Base-by-base conservation (phyloP, 257 asterid genomes). In the Hygrophila difformis region DNA sequence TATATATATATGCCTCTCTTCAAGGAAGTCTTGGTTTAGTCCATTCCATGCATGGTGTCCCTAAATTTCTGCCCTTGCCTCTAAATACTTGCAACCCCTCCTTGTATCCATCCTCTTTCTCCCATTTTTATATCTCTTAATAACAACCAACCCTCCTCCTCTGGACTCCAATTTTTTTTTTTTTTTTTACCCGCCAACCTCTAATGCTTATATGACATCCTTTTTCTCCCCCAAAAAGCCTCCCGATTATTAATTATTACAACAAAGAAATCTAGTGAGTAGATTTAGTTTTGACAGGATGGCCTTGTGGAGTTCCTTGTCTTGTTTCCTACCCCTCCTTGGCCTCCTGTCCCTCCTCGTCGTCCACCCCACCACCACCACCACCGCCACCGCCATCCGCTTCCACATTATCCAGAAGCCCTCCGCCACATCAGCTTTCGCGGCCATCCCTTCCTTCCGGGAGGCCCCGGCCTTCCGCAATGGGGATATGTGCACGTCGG, bases 261-360 rank as follows among this genome's bases (percentile, higher is more conserved):
- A 5, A 26, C 4, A 36, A 47, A 34, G 39, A 57, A 35, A 49
- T 4, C 16, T 21, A 2, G 8, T 46, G 9, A 8, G 18, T 31
- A 56, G 33, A 26, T 59, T 43, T 33, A 12, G 3, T 9, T 4
- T 33, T 33, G 87, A 61, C 77, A 71, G 85, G 95, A 85, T 85
- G 93, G 93, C 95, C 84, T 41, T 26, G 36, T 51, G 77, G 75
- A 75, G 73, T 55, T 43, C 47, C 64, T 43, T 49, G 40, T 62
- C 59, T 11, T 41, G 65, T 55, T 55, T 34, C 53, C 38, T 56
- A 56, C 62, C 68, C 50, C 74, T 74, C 64, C 47, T 73, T 1
- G 89, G 93, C 93, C 93, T 87, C 81, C 89, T 87, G 83, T 79
- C 93, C 57, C 65, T 74, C 75, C 56, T 71, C 78, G 65, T 74